phyloP scores from a whole-genome alignment of 192 early-diverging fungal species.

The Lunasporangiospora selenospora region DNA sequence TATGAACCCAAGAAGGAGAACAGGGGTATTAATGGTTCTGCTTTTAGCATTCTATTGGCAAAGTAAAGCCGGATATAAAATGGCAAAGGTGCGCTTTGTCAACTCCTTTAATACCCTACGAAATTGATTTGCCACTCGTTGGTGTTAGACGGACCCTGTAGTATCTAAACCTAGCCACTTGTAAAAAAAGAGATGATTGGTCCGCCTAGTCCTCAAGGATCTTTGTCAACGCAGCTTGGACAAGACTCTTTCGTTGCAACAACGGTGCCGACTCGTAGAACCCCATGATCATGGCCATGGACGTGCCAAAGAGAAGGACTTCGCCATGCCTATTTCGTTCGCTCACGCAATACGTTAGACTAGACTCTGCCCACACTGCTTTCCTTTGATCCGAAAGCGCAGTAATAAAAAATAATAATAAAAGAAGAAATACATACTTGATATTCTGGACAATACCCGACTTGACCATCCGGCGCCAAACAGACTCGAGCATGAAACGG shows the following conservation, averaged over 20 bases:
- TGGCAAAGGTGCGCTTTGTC: too few relatives aligned
- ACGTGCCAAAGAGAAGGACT: conserved; percentile 4
- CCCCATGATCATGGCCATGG: conserved; percentile 26
- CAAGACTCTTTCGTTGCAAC: not conserved
- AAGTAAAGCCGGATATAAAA: too few relatives aligned
- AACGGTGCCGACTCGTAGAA: not conserved
- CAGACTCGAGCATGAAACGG: conserved; percentile 28
- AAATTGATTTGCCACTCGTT: too few relatives aligned
- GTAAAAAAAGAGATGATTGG: not conserved
- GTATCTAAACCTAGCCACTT: too few relatives aligned
- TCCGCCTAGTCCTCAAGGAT: conserved; percentile 7
- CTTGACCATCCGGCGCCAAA: conserved; percentile 40
- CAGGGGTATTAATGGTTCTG: too few relatives aligned
- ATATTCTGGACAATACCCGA: conserved; percentile 12
- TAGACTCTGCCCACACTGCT: too few relatives aligned
- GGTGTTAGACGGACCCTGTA: too few relatives aligned
- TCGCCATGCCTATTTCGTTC: conserved; percentile 10
- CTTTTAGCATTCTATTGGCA: too few relatives aligned
- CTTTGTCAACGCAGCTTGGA: conserved; percentile 6
- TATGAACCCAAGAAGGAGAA: too few relatives aligned
- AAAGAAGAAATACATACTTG: not conserved
- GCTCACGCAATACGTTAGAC: not conserved
- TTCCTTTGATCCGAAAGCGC: too few relatives aligned
- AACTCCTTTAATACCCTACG: too few relatives aligned
- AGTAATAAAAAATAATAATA: not conserved